phyloP scores from a whole-genome alignment of 371 early-diverging fungal genomes.

The Choanephora cucurbitarum region DNA sequence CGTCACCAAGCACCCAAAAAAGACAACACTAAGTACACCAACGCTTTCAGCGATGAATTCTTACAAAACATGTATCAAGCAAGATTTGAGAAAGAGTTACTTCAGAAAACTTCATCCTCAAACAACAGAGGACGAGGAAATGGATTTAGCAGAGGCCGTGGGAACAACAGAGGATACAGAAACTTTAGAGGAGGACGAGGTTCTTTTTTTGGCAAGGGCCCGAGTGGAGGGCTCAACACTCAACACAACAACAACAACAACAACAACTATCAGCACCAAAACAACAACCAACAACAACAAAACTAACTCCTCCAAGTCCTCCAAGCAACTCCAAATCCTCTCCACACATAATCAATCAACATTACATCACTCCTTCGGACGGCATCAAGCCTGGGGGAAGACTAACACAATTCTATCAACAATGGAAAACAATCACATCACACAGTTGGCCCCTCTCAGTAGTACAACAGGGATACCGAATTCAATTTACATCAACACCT shows the following conservation, averaged over 20 bases:
- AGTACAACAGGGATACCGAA: constrained; percentile 5
- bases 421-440: background rate
- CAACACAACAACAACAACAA: background rate
- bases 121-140: background rate
- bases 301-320: too few species aligned
- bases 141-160: constrained; percentile 6
- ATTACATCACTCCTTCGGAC: constrained; percentile 4
- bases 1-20: constrained; percentile 3
- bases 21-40: constrained; percentile 3
- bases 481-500: constrained; percentile 1
- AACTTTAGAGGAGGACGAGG: background rate
- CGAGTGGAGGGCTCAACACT: background rate
- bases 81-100: constrained; percentile 2
- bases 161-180: background rate
- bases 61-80: constrained; percentile 3
- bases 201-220: background rate
- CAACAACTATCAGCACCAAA: background rate
- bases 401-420: background rate
- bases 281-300: constrained; percentile 1
- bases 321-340: too few species aligned
- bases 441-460: constrained; percentile 11
- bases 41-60: constrained; percentile 11
- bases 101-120: constrained; percentile 4
- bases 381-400: constrained; percentile 11
- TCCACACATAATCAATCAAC: background rate